Evolutionary conservation across 2,329 filamentous ascomycete genomes (phyloP).

Genomic region (Calonectria pseudoturangicola): DNA sequence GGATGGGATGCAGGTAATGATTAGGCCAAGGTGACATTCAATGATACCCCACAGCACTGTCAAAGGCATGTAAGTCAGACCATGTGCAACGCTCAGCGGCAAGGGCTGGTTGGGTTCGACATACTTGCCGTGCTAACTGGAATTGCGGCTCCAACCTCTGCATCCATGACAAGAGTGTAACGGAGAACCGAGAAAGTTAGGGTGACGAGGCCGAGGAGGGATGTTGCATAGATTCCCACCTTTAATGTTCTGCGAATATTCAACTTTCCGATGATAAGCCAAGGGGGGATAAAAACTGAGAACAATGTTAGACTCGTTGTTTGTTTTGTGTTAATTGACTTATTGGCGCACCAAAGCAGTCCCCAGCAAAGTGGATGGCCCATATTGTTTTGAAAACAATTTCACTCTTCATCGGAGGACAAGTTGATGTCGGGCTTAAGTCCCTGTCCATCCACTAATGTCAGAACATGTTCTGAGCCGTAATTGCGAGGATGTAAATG

Average conservation of each 20-base stretch:
- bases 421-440: slow-evolving; percentile 13
- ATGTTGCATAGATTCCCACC: slow-evolving; percentile 20
- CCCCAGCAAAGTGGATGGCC: slow-evolving; percentile 25
- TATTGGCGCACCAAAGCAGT: slow-evolving; percentile 8
- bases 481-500: not conserved
- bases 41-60: slow-evolving; percentile 31
- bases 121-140: slow-evolving; percentile 25
- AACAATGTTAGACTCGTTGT: slow-evolving; percentile 5
- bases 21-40: slow-evolving; percentile 30
- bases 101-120: not conserved
- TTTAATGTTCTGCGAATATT: slow-evolving; percentile 21
- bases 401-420: slow-evolving; percentile 5
- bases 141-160: slow-evolving; percentile 3
- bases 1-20: slow-evolving; percentile 27
- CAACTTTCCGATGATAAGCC: slow-evolving; percentile 17
- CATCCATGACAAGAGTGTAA: slow-evolving; percentile 4
- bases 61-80: not conserved
- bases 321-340: not conserved
- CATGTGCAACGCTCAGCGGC: not conserved
- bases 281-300: slow-evolving; percentile 29
- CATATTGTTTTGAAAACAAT: slow-evolving; percentile 20
- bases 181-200: slow-evolving; percentile 31
- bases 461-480: not conserved
- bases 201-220: slow-evolving; percentile 26
- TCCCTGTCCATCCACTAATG: not conserved